phyloP scores from a whole-genome alignment of 805 yeast genomes.

The Teunomyces atbi region DNA sequence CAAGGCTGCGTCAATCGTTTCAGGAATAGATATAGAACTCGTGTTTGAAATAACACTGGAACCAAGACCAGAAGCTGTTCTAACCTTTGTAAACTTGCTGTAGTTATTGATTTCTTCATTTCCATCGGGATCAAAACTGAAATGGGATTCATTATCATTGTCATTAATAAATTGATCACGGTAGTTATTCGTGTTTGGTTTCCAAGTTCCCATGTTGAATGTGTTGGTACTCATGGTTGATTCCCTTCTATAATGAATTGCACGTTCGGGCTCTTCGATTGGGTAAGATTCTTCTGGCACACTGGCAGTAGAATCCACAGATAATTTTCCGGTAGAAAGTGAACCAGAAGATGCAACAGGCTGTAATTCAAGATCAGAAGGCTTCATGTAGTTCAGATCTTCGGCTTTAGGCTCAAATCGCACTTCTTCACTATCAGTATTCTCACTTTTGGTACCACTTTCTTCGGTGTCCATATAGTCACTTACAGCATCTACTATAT shows the following conservation, averaged over 20 bases:
- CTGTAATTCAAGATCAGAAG: conserved; percentile 8
- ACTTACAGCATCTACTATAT: conserved; percentile 32
- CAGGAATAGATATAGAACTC: conserved; percentile 38
- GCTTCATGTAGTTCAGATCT: neutral
- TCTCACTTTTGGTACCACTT: conserved; percentile 7
- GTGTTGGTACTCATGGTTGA: conserved; percentile 33
- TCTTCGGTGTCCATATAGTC: conserved; percentile 24
- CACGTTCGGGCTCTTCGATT: neutral
- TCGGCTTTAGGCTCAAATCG: neutral
- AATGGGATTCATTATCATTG: conserved; percentile 36
- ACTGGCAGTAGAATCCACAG: conserved; percentile 10
- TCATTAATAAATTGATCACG: conserved; percentile 49
- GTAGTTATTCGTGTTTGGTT: conserved; percentile 52
- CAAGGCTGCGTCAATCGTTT: conserved; percentile 37
- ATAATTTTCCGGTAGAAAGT: conserved; percentile 17
- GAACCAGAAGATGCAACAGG: conserved; percentile 15
- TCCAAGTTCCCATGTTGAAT: conserved; percentile 55
- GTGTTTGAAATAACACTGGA: conserved; percentile 17
- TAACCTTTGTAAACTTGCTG: conserved; percentile 31
- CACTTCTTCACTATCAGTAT: conserved; percentile 5
- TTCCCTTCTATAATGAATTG: conserved; percentile 20
- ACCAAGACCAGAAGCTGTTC: conserved; percentile 17
- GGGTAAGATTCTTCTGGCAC: neutral
- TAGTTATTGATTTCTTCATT: conserved; percentile 20
- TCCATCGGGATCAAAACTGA: conserved; percentile 24